Base-by-base conservation (phyloP, 768 basidiomycete genomes). In the Punctularia strigosozonata region DNA sequence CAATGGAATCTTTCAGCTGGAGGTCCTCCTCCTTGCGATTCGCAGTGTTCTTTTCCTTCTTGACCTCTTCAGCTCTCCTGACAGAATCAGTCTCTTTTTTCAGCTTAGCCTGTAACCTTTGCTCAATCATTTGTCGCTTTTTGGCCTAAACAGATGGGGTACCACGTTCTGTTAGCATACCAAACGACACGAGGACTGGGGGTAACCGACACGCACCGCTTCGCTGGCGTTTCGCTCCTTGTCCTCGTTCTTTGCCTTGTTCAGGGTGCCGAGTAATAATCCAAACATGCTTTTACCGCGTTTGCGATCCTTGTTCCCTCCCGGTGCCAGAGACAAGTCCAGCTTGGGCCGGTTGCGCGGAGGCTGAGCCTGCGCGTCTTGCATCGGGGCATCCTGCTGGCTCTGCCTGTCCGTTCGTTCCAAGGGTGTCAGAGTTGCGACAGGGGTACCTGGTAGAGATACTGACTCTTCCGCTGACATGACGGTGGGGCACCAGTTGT, bases 261-360 rank as follows among this genome's bases (percentile, higher is more conserved):
- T 84, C 44, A 89, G 71, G 47, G 85, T 89, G 38, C 83, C 83
- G 41, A 89, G 59, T 46, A 87, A 65, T 47, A 88, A 66, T 44
- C 84, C 86, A 63, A 89, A 84, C 80, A 87, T 84, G 63, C 73
- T 76, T 73, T 83, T 85, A 56, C 85, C 85, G 51, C 83, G 80
- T 62, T 81, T 86, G 52, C 80, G 73, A 57, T 82, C 80, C n/a
- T n/a, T n/a, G n/a, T n/a, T n/a, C 50, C 77, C 68, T 47, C 33
- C 13, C 10, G 56, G 43, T 54, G 53, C 66, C 35, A 66, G 61
- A 43, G 62, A 63, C 48, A 87, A 64, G 57, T 86, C 81, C 45
- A 87, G 66, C 51, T 79, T 74, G 43, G 84, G 84, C 42, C 84
- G 75, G 60, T 71, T 81, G 47, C 36, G 46, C 46, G 8, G 35